Base-by-base conservation (phyloP, 2,329 filamentous ascomycete species). In the Phialemonium atrogriseum region DNA sequence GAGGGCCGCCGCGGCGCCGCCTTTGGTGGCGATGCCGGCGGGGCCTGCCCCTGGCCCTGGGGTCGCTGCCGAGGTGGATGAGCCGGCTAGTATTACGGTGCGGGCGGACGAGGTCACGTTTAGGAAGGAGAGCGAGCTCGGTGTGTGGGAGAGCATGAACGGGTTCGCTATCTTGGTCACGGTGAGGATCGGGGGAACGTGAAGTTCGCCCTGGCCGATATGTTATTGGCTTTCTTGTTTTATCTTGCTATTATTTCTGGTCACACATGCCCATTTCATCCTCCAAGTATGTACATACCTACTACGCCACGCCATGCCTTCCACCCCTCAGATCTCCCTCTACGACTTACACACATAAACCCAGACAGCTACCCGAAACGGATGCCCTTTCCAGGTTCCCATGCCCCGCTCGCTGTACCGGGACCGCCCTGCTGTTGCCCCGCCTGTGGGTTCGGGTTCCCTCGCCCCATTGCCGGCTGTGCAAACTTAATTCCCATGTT, bases 401-500 rank as follows among this genome's bases (percentile, higher is more conserved):
- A 81, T 1, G 64, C 69, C 21, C 67, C 64, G 13, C 52, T 46
- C 2, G 48, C 48, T 3, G 46, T 38, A 3, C 32, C 37, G 13
- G 32, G 37, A 5, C 27, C 28, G 4, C 35, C 35, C 4, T 31
- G 36, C 25, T 39, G 37, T n/a, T 33, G 21, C 19, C 42, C 33
- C 12, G 34, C 28, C 12, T 35, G 35, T 12, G 12, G 27, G 7
- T 27, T 28, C 19, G 19, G 37, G 25, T 14, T 26, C 28, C 16
- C 37, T 10, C 17, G 31, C 30, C 5, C 40, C 35, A 9, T 29
- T 41, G 58, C 47, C 11, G 60, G 41, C 4, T 60, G 68, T 1
- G 73, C 74, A 54, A 94, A 94, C 35, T 77, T 79, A 46, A 94
- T 91, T 0, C 81, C 83, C 66, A 84, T 79, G 3, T 80, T 78